phyloP scores from a whole-genome alignment of 2,329 filamentous ascomycete species.

The Tolypocladium ovalisporum region DNA sequence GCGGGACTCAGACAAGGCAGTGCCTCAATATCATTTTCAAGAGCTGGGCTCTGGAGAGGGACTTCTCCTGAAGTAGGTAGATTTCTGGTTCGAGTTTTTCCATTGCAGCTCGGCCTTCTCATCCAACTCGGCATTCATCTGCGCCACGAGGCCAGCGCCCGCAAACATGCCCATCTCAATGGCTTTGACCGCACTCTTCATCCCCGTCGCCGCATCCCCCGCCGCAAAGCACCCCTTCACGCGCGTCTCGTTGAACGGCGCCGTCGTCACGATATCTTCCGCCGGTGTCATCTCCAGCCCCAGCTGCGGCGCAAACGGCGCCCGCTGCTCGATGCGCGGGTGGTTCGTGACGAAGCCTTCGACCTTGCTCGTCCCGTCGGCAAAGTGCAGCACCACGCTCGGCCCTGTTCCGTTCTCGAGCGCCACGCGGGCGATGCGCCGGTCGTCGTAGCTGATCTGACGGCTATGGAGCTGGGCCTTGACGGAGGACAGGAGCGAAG shows the following conservation, averaged over 20 bases:
- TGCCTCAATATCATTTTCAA: slow-evolving; percentile 33
- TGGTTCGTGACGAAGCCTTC: background rate
- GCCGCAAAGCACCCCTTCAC: background rate
- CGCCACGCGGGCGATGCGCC: background rate
- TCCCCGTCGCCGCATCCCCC: background rate
- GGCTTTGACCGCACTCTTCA: background rate
- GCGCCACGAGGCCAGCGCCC: background rate
- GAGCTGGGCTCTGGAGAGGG: slow-evolving; percentile 47
- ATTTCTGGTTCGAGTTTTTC: too few relatives aligned
- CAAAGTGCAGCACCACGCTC: background rate
- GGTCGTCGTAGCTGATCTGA: background rate
- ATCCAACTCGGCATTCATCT: background rate
- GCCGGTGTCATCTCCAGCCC: background rate
- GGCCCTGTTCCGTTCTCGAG: background rate
- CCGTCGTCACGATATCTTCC: background rate
- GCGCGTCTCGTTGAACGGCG: background rate
- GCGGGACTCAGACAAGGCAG: slow-evolving; percentile 10
- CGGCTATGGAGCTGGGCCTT: background rate
- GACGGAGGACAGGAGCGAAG: background rate
- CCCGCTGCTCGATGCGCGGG: background rate
- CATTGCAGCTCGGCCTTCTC: background rate
- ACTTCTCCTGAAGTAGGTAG: slow-evolving; percentile 31
- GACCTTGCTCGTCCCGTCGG: background rate
- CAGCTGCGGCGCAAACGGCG: background rate
- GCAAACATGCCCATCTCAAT: background rate